These are phyloP conservation scores for Trichophyton equinum DNA, from an alignment of 2,329 filamentous ascomycete genomes.

Conservation along the genomic window DNA sequence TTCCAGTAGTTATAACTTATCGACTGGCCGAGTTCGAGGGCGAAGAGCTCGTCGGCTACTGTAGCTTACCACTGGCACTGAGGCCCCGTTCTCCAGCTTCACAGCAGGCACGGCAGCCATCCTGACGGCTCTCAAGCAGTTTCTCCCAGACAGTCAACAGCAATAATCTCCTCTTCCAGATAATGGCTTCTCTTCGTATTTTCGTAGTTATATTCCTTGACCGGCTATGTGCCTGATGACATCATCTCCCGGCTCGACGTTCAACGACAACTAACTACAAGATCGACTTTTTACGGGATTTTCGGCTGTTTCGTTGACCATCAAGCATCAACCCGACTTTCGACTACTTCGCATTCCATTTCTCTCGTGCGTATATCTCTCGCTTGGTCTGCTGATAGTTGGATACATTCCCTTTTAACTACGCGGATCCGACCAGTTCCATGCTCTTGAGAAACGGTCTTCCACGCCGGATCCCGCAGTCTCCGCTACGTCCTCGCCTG, in stretches of 20 bases:
- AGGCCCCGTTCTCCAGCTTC: conserved; percentile 45
- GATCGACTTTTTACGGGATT: not conserved
- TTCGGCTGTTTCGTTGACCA: not conserved
- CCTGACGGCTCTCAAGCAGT: too few species aligned
- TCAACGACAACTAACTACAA: not conserved
- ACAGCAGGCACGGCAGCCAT: conserved; percentile 28
- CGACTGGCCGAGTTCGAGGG: too few species aligned
- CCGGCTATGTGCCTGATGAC: not conserved
- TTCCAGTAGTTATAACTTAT: too few species aligned
- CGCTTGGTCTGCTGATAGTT: not conserved
- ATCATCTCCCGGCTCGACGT: not conserved
- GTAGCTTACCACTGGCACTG: conserved; percentile 42
- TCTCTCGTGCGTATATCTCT: not conserved
- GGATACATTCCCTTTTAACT: not conserved
- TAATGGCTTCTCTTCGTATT: too few species aligned
- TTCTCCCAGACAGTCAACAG: too few species aligned
- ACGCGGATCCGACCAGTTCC: not conserved
- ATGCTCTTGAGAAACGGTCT: conserved; percentile 11
- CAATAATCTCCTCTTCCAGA: too few species aligned
- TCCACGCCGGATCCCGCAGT: not conserved
- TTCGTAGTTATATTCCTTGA: not conserved
- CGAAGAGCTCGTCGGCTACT: too few species aligned
- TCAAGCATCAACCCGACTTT: not conserved
- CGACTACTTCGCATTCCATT: not conserved
- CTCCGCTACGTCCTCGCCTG: conserved; percentile 5